These are phyloP conservation scores for Chlorencoelia australis DNA, from an alignment of 2,329 filamentous ascomycete genomes.

Conservation along the genomic window DNA sequence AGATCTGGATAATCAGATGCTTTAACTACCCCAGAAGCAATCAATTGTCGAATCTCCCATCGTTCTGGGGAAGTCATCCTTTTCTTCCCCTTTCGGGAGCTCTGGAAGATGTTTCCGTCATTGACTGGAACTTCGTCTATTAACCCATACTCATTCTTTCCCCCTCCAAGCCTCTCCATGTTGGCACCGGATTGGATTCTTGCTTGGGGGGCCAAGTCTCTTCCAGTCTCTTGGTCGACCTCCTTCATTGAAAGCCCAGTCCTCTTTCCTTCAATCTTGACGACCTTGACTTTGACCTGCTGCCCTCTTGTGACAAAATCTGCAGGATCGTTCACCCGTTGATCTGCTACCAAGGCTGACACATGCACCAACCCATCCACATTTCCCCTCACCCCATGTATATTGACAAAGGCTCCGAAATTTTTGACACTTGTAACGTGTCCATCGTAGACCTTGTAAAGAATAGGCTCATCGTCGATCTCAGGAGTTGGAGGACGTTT, in stretches of 20 bases:
- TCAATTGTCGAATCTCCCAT: conserved; percentile 96
- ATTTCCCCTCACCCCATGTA: conserved; percentile 78
- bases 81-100: conserved; percentile 62
- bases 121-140: conserved; percentile 49
- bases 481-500: conserved; percentile 58
- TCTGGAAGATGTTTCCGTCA: conserved; percentile 44
- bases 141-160: conserved; percentile 46
- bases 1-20: conserved; percentile 90
- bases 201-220: conserved; percentile 69
- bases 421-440: conserved; percentile 88
- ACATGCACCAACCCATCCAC: conserved; percentile 91
- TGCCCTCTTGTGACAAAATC: conserved; percentile 77
- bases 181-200: conserved; percentile 85
- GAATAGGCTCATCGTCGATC: conserved; percentile 68
- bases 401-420: conserved; percentile 89
- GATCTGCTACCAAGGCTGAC: conserved; percentile 75
- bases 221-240: conserved; percentile 80
- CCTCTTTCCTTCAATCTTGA: conserved; percentile 70
- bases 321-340: conserved; percentile 82
- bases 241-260: conserved; percentile 96
- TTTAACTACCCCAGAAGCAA: conserved; percentile 87
- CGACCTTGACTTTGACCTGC: conserved; percentile 83
- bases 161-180: conserved; percentile 66
- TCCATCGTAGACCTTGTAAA: conserved; percentile 85
- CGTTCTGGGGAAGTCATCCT: conserved; percentile 91